Base-by-base conservation (phyloP, 495 filamentous ascomycete species). In the Podospora conica region DNA sequence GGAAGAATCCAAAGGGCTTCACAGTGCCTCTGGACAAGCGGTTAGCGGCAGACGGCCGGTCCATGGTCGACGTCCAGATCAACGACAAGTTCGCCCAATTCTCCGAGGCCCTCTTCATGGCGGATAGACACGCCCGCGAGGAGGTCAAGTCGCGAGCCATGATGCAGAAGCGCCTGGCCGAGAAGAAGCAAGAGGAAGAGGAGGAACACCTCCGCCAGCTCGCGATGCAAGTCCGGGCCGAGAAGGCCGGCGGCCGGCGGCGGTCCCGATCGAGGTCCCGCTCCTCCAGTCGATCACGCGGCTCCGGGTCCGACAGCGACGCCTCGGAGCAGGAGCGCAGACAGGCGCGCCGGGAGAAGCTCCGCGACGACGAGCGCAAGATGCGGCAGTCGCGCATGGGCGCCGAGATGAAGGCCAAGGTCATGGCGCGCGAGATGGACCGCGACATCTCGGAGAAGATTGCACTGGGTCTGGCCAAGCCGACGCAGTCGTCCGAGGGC, bases 71-170 rank as follows among this genome's bases (percentile, higher is more conserved):
- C 78, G 90, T 97, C 33, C 89, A 92, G 23, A 98, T 99, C 74
- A 99, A 98, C 78, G 95, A 99, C 81, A 99, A 98, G 72, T 98
- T 98, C 73, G 93, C 95, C 21, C 91, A 95, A 75, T 96, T 99
- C 76, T 88, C 92, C 0, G 95, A 99, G 80, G 92, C 93, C 1
- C 79, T 99, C 25, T 92, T 93, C 73, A 95, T 93, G 64, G 95
- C 95, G 24, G 95, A 99, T 75, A 81, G 95, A 29, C 96, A 98
- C 75, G 94, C 96, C 9, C 83, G 95, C 69, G 95, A 98, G 73
- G 95, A 99, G 77, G 95, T 99, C 60, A 87, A 91, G 68, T 91
- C 96, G 75, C 86, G 95, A 63, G 90, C 91, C 9, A 82, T 90
- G 68, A 97, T 99, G 94, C 96, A 99, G 74, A 94, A 98, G 78